Evolutionary conservation across 257 asterid genomes (phyloP), one percentile per base, ranked within the genome.

Genomic region (Solanum paucissectum): DNA sequence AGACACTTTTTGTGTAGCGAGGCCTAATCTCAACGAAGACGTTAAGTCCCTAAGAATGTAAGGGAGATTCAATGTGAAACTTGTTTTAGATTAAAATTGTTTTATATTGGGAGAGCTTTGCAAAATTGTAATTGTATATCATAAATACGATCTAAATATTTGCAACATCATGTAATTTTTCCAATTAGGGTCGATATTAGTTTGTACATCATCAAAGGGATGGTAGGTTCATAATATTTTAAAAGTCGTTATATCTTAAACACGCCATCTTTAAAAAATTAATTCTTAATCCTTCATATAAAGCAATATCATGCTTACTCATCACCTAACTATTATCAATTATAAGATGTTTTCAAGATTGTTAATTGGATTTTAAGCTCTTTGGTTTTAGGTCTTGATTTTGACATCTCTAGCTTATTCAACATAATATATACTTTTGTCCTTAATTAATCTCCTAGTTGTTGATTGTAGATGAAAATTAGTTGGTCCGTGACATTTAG

Each of bases 401-500:
- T 89, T 71, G 89, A 86, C 37, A 81, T 86, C n/a, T 81, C 38
- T 71, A 72, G 25, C 69, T 79, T 72, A 76, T 79, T 40, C 46
- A 64, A 76, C 55, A 38, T 40, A 71, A 14, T 3, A 23, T 8
- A 21, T 20, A n/a, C n/a, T 52, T 37, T 36, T 77, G 37, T 3
- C 27, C 5, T 87, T 75, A 55, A 25, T 12, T 60, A 69, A 25
- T 12, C 69, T 34, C 76, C 46, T 13, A 83, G 90, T 88, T 76
- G 92, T 74, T 86, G 89, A 68, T 68, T 87, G 73, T 88, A 86
- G 92, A 76, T 88, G 92, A 88, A 44, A 68, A 90, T 86, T 90
- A 90, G 92, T 88, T 90, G 92, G 89, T 84, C 90, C 66, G 88
- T 90, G 36, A 86, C 86, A 76, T 20, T 38, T 88, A 86, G 83